phyloP scores from a whole-genome alignment of 2,329 filamentous ascomycete genomes.

The Spiromastix sp. region DNA sequence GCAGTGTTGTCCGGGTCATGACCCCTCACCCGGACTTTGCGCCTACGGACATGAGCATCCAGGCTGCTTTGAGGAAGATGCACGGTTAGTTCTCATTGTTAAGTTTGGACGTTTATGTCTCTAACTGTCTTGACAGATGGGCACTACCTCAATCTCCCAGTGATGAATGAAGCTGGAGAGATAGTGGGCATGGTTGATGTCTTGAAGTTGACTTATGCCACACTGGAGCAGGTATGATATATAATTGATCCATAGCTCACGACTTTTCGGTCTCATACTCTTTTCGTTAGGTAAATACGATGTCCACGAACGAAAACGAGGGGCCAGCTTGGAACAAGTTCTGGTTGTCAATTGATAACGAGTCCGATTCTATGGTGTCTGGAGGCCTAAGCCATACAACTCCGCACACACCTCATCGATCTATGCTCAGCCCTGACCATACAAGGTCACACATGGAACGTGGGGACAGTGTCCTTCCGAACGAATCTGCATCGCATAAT shows the following conservation, averaged over 20 bases:
- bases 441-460: conserved; percentile 53
- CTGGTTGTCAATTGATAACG: conserved; percentile 91
- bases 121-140: conserved; percentile 53
- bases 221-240: conserved; percentile 70
- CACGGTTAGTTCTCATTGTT: conserved; percentile 56
- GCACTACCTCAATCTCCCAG: conserved; percentile 93
- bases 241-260: neutral
- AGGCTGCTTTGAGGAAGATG: conserved; percentile 97
- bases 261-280: conserved; percentile 1
- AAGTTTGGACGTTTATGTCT: conserved; percentile 9
- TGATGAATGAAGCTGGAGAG: conserved; percentile 95
- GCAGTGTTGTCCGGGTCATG: conserved; percentile 98
- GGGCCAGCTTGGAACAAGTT: conserved; percentile 99
- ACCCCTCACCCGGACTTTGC: conserved; percentile 98
- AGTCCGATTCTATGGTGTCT: conserved; percentile 93
- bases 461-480: conserved; percentile 77
- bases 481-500: conserved; percentile 88
- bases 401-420: conserved; percentile 58
- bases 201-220: conserved; percentile 94
- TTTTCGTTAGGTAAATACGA: conserved; percentile 62
- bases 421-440: conserved; percentile 71
- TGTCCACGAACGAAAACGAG: conserved; percentile 78
- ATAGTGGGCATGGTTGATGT: conserved; percentile 99
- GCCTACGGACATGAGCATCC: conserved; percentile 97
- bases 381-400: conserved; percentile 66